Evolutionary conservation across 2,329 filamentous ascomycete genomes (phyloP).

Genomic region (Scleromitrula shiraiana): DNA sequence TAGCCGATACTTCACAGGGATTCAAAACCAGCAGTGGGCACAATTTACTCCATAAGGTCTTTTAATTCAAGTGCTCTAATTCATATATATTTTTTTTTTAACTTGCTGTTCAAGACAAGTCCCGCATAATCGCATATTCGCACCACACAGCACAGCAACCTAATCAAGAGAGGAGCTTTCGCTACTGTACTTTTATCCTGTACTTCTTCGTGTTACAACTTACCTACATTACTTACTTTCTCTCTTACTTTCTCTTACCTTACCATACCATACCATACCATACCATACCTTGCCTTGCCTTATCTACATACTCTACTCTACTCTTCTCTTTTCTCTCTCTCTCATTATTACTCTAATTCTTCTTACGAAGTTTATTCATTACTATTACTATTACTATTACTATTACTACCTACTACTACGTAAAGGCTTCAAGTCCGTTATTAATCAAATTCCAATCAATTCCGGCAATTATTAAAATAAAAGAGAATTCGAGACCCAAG

Average conservation of each 20-base stretch:
- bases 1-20: conserved; percentile 9
- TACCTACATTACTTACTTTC: neutral
- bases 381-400: no score
- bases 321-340: neutral
- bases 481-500: neutral
- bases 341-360: neutral
- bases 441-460: neutral
- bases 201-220: no score
- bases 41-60: neutral
- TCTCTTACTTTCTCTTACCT: no score
- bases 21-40: neutral
- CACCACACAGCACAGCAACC: neutral
- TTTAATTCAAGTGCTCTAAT: neutral
- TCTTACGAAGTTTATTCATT: no score
- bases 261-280: no score
- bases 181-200: no score
- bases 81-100: neutral
- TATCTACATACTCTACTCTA: neutral
- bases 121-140: conserved; percentile 3
- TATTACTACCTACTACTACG: no score
- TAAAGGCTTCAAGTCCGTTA: no score
- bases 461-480: neutral
- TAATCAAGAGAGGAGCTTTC: no score
- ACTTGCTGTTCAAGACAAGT: conserved; percentile 8
- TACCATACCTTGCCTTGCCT: no score